Base-by-base conservation (phyloP, 1,284 basidiomycete genomes). In the Apiotrichum laibachii region DNA sequence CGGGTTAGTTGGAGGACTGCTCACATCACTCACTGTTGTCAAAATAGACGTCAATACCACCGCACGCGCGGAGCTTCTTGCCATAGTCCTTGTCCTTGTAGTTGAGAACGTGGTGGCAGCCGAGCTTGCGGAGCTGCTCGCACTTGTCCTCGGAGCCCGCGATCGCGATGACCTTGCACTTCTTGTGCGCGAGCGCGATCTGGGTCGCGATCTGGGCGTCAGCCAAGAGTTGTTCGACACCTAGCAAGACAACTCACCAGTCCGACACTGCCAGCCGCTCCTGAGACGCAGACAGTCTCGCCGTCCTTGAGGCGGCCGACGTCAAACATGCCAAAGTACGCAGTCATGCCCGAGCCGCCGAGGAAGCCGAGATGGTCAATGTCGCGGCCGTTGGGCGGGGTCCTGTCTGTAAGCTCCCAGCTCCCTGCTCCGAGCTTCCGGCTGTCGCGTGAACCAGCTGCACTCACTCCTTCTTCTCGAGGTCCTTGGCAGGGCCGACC, bases 281-380 rank as follows among this genome's bases (percentile, higher is more conserved):
- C 92, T 1, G 89, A 90, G 21, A 95, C 87, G 31, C 94, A 83
- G 50, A 94, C 84, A 0, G 84, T 88, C 60, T 95, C 91, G 12
- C 90, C 90, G 0, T 85, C 76, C 73, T 93, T 88, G 68, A 93
- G 72, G 61, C 88, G 73, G 31, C 86, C 90, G 47, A 94, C 81
- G 55, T 91, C 88, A 71, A 85, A 81, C 42, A 94, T 81, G n/a
- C 92, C 89, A 66, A 92, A 89, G 77, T 91, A 92, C 7, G 90
- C 89, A 8, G 90, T 92, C 75, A 91, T 71, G 85, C 88, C 89
- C 22, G 85, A 83, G 35, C 75, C 72, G n/a, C 91, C 89, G 12
- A 92, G 81, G 4, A 85, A 83, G 46, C 88, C 88, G 56, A 93
- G 77, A 74, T 85, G 88, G 70, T 93, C 90, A n/a, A 92, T 76